Base-by-base conservation (phyloP, 73 alveolate species). In the Stentor coeruleus region DNA sequence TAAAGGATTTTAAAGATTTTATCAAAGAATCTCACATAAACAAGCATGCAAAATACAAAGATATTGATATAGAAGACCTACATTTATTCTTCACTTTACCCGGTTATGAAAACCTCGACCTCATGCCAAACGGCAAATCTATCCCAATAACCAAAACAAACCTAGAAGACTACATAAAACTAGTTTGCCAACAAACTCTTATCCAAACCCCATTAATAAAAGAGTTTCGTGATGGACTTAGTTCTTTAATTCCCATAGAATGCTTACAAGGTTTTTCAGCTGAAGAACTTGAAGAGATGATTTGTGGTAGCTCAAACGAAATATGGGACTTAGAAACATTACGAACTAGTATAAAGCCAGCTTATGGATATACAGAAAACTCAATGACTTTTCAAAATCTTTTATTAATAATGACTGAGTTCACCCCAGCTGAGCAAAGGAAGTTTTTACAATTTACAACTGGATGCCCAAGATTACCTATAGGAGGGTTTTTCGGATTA, bases 391-490 rank as follows among this genome's bases (percentile, higher is more conserved):
- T 80, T 90, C 77, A 85, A 59, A 39, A 87, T 82, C 82, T 93
- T 36, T 39, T 58, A 58, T 28, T 15, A 14, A 55, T 3, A 3
- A 39, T 75, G 39, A 79, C 85, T n/a, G 74, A 77, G 74, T 85
- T 86, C 74, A 87, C 83, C 89, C 77, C 66, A 59, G 82, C 79
- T 74, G 87, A 85, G 20, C 81, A 91, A 84, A 87, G 88, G 84
- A 55, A 82, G 59, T 95, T 95, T 92, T 84, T 95, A 42, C 79
- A 82, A 59, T 93, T 93, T 88, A 76, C 88, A 28, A 86, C 95
- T n/a, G 99, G 99, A 6, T 89, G 98, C 57, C 97, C 98, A 2
- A 91, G 99, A 80, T 87, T 96, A 76, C 99, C 99, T 3, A 72
- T 93, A 36, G 99, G 99, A 35, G 99, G 99, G 33, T 95, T 96